Evolutionary conservation across 2,329 filamentous ascomycete species (phyloP), one percentile per base, ranked within the genome.

Genomic region (Hypomyces rosellus): DNA sequence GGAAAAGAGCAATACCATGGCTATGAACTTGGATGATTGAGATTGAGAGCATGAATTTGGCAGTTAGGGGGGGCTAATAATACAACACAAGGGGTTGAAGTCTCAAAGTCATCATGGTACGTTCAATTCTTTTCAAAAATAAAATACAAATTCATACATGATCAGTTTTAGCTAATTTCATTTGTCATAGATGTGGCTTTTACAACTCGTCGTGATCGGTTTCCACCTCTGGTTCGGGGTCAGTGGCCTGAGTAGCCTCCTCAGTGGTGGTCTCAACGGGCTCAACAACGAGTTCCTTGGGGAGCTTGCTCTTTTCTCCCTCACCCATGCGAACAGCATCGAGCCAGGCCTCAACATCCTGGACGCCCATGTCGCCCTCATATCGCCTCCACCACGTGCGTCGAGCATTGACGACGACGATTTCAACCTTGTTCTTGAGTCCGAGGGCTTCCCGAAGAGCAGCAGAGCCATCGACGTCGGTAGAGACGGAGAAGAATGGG

Each of bases 281-380:
- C 48, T 69, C 66, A 14, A 72, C 70, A 33, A 85, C 63, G 40
- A 88, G 61, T 2, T 75, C 78, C 52, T 80, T 77, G 0, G 88
- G 87, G 39, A 93, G 66, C 71, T 84, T 88, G 61, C 83, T 77
- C 76, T 92, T 96, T 52, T 78, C 72, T 2, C 89, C 87, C 64
- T 97, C 92, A 47, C 91, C 89, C 75, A 99, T 78, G 36, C 89
- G 84, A 55, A 97, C 89, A n/a, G 81, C 78, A 62, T 99, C 93
- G 52, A 99, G 81, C 89, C 92, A 99, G 54, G 74, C 73, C 71
- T 96, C 89, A 30, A 99, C 73, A 22, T 77, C 79, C 48, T 78
- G 74, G 20, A 75, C 63, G 49, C 78, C 80, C 41, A 82, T 83
- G 40, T 78, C 72, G 3, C 78, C 81, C 44, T 80, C 71, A 65